Conservation (phyloP, 148 eudicot species). For the Amaranthus hypochondriacus region DNA sequence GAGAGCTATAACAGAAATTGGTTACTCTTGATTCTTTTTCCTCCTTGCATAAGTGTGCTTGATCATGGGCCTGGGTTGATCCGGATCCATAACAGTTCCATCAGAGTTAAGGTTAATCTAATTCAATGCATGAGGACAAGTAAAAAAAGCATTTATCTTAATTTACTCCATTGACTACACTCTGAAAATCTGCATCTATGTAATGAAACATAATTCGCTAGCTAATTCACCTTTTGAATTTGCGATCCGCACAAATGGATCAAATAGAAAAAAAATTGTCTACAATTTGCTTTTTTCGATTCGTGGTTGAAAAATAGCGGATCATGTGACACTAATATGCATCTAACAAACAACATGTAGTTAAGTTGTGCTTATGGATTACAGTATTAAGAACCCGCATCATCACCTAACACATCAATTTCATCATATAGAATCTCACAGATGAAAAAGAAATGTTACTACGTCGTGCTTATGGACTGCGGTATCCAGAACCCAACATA, state of each 20-base stretch:
- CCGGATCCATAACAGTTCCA: no score
- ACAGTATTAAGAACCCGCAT: background rate
- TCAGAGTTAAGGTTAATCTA: background rate
- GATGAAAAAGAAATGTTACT: conserved; percentile 69
- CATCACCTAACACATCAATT: conserved; percentile 15
- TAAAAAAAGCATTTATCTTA: background rate
- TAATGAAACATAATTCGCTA: no score
- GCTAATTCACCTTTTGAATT: no score
- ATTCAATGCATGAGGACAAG: conserved; percentile 2
- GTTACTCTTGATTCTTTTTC: no score
- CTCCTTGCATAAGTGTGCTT: no score
- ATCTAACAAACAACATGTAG: background rate
- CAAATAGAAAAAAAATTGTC: no score
- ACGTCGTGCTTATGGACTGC: conserved; percentile 69
- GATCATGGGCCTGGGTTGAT: no score
- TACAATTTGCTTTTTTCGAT: no score
- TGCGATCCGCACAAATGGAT: no score
- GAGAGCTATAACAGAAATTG: no score
- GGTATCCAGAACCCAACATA: conserved; percentile 87
- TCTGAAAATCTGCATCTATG: background rate
- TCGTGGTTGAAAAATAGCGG: no score
- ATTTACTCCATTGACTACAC: background rate
- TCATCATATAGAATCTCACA: conserved; percentile 36
- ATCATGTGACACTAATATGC: no score
- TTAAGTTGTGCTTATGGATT: background rate